Base-by-base conservation (phyloP, 257 asterid genomes). In the Cinchona pubescens region DNA sequence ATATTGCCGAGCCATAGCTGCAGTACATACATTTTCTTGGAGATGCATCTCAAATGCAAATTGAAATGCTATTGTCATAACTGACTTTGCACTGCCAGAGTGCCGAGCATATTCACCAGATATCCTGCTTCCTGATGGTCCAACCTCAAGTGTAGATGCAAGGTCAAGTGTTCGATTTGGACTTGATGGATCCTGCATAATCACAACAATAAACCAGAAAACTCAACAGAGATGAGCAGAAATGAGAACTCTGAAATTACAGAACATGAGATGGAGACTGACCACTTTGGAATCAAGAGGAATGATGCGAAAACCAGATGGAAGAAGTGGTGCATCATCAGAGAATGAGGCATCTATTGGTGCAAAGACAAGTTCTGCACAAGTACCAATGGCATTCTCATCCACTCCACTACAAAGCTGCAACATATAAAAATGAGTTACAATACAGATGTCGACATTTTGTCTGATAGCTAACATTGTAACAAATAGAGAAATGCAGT, bases 301-400 rank as follows among this genome's bases (percentile, higher is more conserved):
- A 73, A 92, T 90, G 80, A 95, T 92, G 72, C 98, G 97, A 64
- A 95, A 95, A 76, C 99, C 98, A 29, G 98, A 95, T 1, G 99
- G 98, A 73, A 95, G 96, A 79, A 95, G 99, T 45, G 98, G 96
- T 14, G 97, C 95, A 78, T 95, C 97, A 64, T 95, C 99, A 7
- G 97, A 90, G 86, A 95, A 92, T 45, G 99, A 89, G 78, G 96
- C 97, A 51, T 95, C 98, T 32, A 95, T 95, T 7, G 99, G 99
- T 21, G 99, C 98, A 80, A 91, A 95, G 75, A 95, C 76, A 67
- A 95, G 96, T 81, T 95, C 99, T 7, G 97, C 88, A 59, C 96
- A 88, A 29, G 88, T 84, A 3, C 98, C 98, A 7, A 91, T 76
- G 4, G 92, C 92, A 70, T 79, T 91, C 87, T 92, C 99, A 61